phyloP scores from a whole-genome alignment of 2,329 filamentous ascomycete genomes.

The Botryotinia narcissicola region DNA sequence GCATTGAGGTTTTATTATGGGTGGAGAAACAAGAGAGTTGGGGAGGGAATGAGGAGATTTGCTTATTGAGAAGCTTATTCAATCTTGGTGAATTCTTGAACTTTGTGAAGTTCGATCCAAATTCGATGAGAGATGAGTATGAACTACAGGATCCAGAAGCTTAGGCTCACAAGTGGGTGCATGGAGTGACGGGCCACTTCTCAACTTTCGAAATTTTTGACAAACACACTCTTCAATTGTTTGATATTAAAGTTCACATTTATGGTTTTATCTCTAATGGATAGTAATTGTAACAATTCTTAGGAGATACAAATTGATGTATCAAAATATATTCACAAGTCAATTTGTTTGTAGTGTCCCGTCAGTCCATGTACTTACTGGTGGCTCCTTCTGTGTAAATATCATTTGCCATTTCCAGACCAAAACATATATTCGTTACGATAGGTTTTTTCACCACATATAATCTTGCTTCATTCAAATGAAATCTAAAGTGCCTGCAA shows the following conservation, averaged over 20 bases:
- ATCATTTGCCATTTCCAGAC: rapidly evolving
- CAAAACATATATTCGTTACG: not conserved
- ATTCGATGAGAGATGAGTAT: not conserved
- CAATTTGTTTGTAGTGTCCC: not conserved
- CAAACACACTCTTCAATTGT: not conserved
- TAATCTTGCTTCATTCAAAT: not conserved
- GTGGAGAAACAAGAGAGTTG: conserved; percentile 41
- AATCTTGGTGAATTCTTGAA: not conserved
- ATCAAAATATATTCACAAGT: not conserved
- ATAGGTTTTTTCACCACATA: not conserved
- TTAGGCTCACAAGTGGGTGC: not conserved
- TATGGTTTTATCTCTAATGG: no score
- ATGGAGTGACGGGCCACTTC: not conserved
- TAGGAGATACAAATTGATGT: not conserved
- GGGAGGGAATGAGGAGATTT: not conserved
- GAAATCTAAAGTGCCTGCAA: not conserved
- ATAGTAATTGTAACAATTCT: not conserved
- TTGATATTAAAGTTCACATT: not conserved
- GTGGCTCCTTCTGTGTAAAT: not conserved
- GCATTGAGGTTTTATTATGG: conserved; percentile 57
- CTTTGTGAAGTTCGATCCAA: not conserved
- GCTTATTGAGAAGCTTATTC: not conserved
- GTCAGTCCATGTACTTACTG: not conserved
- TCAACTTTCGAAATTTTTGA: not conserved
- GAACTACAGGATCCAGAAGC: not conserved